Percentiles rank a stretch among this genome's conserved stretches.
Conservation (phyloP, 805 yeast genomes). For the Lipomyces mesembrius region DNA sequence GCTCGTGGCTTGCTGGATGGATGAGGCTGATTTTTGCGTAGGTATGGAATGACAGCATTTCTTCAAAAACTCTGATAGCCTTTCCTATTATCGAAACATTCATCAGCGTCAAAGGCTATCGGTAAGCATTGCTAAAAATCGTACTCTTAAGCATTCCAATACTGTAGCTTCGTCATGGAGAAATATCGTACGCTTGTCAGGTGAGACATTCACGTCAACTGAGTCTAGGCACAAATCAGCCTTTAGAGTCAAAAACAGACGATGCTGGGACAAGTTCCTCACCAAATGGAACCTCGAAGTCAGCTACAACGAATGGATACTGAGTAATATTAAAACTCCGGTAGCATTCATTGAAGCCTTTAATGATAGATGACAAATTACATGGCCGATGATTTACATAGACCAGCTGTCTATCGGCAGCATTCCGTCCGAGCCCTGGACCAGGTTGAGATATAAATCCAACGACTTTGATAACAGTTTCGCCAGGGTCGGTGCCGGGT, state of each 20-base stretch:
- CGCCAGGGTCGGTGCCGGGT: slow-evolving; percentile 23
- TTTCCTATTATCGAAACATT: slow-evolving; percentile 40
- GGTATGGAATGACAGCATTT: slow-evolving; percentile 49
- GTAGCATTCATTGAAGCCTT: slow-evolving; percentile 73
- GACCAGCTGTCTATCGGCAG: slow-evolving; percentile 74
- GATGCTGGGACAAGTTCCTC: background rate
- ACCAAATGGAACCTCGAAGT: slow-evolving; percentile 53
- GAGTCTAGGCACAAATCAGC: background rate
- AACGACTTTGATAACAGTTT: slow-evolving; percentile 44
- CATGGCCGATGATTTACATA: slow-evolving; percentile 82
- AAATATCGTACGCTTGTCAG: slow-evolving; percentile 79
- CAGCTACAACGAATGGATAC: slow-evolving; percentile 67
- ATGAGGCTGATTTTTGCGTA: background rate
- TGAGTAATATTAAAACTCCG: slow-evolving; percentile 72
- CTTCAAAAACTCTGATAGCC: slow-evolving; percentile 56
- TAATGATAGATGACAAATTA: slow-evolving; percentile 56
- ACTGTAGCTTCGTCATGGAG: slow-evolving; percentile 69
- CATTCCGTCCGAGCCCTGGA: slow-evolving; percentile 74
- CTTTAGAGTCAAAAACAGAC: background rate
- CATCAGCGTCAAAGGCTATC: background rate
- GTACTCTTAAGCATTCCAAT: slow-evolving; percentile 52
- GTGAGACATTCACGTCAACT: slow-evolving; percentile 85
- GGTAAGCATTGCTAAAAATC: background rate
- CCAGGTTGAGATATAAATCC: slow-evolving; percentile 80
- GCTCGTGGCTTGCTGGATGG: background rate